Evolutionary conservation across 225 moss, liverwort and hornwort genomes (phyloP).

Genomic region (Antitrichia curtipendula): DNA sequence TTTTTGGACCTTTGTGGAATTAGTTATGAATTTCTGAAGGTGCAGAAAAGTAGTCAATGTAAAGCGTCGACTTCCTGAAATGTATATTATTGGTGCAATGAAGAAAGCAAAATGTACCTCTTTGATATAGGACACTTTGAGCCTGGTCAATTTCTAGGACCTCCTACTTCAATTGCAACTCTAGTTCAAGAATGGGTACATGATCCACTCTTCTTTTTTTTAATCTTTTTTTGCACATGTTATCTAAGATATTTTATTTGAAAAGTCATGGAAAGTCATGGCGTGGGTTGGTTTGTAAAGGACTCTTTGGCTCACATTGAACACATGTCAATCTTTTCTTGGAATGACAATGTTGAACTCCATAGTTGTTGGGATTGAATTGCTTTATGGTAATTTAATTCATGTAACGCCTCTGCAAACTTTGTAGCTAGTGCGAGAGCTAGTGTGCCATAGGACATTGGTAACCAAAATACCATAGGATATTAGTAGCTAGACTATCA

Average conservation of each 20-base stretch:
- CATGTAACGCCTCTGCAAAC: accelerated
- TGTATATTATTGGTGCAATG: not conserved
- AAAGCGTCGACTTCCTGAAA: accelerated
- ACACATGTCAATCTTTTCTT: not conserved
- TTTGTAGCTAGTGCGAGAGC: too few species aligned
- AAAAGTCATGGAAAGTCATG: not conserved
- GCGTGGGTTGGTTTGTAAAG: not conserved
- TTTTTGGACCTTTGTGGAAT: not conserved
- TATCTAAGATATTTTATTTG: too few species aligned
- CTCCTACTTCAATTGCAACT: too few species aligned
- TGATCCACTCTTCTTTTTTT: too few species aligned
- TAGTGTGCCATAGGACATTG: too few species aligned
- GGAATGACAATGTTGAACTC: not conserved
- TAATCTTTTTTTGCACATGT: too few species aligned
- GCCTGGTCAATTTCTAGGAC: not conserved
- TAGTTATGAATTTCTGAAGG: not conserved
- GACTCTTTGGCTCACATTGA: too few species aligned
- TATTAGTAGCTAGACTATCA: not conserved
- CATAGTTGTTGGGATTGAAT: not conserved
- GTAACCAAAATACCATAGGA: not conserved
- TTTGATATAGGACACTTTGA: accelerated
- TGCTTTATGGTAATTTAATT: not conserved
- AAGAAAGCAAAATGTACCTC: not conserved
- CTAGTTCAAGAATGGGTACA: not conserved
- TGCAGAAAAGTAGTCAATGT: accelerated